These are phyloP conservation scores for Cyathus pygmaeus DNA, from an alignment of 1,284 basidiomycete genomes.

Conservation along the genomic window DNA sequence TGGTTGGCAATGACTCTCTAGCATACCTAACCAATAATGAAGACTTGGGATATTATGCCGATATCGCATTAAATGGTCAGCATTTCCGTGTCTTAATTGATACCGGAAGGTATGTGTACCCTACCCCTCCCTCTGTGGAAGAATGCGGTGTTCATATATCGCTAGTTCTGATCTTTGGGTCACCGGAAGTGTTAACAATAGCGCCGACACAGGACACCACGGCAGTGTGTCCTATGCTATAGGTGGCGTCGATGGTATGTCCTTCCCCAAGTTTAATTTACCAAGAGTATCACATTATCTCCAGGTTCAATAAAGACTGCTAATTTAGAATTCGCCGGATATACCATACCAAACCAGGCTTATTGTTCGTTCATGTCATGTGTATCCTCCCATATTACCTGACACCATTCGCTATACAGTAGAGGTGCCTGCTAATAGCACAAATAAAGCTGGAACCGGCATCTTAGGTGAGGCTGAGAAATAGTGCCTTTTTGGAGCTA, in stretches of 20 bases:
- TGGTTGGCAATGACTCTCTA: too few species aligned
- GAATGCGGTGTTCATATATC: background rate
- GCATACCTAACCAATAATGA: constrained; percentile 38
- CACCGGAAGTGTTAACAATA: constrained; percentile 54
- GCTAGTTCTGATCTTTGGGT: constrained; percentile 69
- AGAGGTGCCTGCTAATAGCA: constrained; percentile 39
- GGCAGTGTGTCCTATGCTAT: constrained; percentile 61
- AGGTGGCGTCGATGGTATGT: constrained; percentile 57
- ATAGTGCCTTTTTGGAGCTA: background rate
- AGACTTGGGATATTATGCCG: constrained; percentile 63
- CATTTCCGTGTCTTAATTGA: constrained; percentile 65
- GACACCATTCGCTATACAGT: constrained; percentile 35
- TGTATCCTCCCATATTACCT: background rate
- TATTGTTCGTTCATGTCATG: constrained; percentile 57
- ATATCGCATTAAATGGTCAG: constrained; percentile 62
- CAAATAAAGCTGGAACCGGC: constrained; percentile 47
- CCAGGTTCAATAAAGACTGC: constrained; percentile 65
- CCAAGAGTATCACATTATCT: background rate
- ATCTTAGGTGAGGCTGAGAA: constrained; percentile 56
- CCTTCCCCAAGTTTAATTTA: background rate
- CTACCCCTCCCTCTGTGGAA: too few species aligned
- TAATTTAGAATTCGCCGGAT: constrained; percentile 62
- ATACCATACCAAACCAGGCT: constrained; percentile 65
- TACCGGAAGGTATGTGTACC: constrained; percentile 71
- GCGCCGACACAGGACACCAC: constrained; percentile 54